Conservation (phyloP, 768 basidiomycete species). For the Amanita thiersii region DNA sequence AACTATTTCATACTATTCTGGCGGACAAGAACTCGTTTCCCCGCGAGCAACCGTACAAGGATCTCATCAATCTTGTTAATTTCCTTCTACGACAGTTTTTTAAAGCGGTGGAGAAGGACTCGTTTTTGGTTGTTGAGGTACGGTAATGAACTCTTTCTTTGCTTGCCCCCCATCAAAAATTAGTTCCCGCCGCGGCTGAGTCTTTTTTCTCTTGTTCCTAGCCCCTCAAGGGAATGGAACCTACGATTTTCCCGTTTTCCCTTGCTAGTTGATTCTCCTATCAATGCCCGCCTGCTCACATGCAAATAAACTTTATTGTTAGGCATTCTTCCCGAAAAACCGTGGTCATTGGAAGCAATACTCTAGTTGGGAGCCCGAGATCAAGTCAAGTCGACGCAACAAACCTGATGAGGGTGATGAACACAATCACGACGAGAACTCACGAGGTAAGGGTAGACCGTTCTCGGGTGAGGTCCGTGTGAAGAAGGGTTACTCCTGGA, state of each 20-base stretch:
- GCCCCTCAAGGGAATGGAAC: conserved; percentile 1
- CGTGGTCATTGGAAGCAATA: conserved; percentile 80
- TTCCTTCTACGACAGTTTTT: conserved; percentile 91
- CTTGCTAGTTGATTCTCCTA: no score
- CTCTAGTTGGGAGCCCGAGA: conserved; percentile 67
- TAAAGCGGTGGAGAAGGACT: conserved; percentile 78
- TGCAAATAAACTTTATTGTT: neutral
- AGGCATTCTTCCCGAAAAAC: conserved; percentile 91
- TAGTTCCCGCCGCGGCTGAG: conserved; percentile 5
- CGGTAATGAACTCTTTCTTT: conserved; percentile 13
- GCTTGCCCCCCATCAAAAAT: conserved; percentile 8
- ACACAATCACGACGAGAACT: neutral
- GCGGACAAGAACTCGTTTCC: conserved; percentile 76
- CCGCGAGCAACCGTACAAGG: conserved; percentile 70
- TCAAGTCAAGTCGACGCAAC: conserved; percentile 25
- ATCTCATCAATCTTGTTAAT: conserved; percentile 76
- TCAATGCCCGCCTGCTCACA: no score
- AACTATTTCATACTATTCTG: conserved; percentile 82
- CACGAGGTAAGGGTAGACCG: conserved; percentile 19
- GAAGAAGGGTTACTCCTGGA: conserved; percentile 84
- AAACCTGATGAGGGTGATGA: conserved; percentile 24
- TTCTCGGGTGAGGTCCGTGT: conserved; percentile 67
- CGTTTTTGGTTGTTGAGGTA: conserved; percentile 87
- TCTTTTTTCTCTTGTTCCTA: conserved; percentile 7
- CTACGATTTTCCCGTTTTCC: no score